Evolutionary conservation across 768 basidiomycete genomes (phyloP).

Genomic region (Mycena albidolilacea): DNA sequence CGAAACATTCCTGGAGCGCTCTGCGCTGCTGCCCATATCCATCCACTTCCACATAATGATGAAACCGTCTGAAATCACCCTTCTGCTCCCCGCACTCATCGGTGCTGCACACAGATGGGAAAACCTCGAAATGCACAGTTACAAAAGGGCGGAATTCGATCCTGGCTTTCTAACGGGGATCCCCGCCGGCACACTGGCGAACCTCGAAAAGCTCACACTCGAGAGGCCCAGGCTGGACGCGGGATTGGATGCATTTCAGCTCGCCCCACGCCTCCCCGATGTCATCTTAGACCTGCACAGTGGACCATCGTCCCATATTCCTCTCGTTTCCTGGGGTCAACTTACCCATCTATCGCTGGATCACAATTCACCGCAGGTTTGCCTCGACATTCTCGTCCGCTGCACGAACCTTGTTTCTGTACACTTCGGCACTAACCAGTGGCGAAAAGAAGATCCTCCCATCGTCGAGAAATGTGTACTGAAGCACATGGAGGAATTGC

Average conservation of each 20-base stretch:
- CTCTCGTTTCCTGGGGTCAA: conserved; percentile 29
- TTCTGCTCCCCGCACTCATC: neutral
- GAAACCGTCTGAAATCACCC: neutral
- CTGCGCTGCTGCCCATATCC: conserved; percentile 11
- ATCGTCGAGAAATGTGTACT: neutral
- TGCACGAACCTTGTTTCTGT: conserved; percentile 23
- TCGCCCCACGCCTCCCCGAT: conserved; percentile 16
- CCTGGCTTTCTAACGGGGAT: neutral
- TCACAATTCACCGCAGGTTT: conserved; percentile 11
- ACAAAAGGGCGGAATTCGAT: neutral
- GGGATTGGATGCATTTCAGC: neutral
- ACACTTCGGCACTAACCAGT: conserved; percentile 13
- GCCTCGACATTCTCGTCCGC: conserved; percentile 21
- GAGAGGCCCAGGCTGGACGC: neutral
- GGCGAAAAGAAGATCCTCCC: neutral
- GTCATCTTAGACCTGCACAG: neutral
- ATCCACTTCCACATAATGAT: neutral
- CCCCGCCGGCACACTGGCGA: neutral
- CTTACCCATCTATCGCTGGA: neutral
- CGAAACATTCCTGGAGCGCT: conserved; percentile 18
- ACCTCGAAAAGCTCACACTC: neutral
- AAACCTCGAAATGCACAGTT: neutral
- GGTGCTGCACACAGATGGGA: neutral
- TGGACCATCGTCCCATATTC: neutral
- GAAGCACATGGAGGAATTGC: conserved; percentile 8